These are phyloP conservation scores for Syncephalastrum racemosum DNA, from an alignment of 371 early-diverging fungal genomes.

Conservation along the genomic window DNA sequence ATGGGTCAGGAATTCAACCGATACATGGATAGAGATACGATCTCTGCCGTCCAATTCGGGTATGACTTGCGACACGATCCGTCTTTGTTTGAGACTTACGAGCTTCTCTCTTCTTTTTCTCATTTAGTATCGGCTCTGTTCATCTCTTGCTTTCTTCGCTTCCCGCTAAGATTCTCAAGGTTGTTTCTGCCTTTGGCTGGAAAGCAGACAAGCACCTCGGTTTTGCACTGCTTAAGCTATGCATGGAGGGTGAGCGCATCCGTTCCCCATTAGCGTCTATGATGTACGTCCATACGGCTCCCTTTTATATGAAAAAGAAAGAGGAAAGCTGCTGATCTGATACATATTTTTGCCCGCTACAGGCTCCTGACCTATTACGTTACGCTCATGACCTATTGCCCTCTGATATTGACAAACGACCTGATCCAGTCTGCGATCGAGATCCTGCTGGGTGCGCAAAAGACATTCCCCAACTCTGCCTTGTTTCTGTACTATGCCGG, in stretches of 20 bases:
- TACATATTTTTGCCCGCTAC: not conserved
- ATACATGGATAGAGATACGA: slow-evolving; percentile 42
- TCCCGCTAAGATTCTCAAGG: slow-evolving; percentile 56
- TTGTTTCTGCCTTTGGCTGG: slow-evolving; percentile 61
- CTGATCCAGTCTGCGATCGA: slow-evolving; percentile 44
- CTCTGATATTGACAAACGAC: slow-evolving; percentile 21
- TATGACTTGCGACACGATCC: slow-evolving; percentile 7
- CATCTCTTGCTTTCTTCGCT: slow-evolving; percentile 58
- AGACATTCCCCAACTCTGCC: slow-evolving; percentile 49
- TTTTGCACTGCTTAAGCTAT: slow-evolving; percentile 53
- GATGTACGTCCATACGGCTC: slow-evolving; percentile 30
- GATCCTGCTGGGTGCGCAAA: slow-evolving; percentile 50
- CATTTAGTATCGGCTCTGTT: slow-evolving; percentile 56
- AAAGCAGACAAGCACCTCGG: slow-evolving; percentile 61
- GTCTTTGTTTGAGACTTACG: not conserved
- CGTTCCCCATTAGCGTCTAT: slow-evolving; percentile 60
- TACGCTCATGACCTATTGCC: slow-evolving; percentile 24
- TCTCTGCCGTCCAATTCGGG: slow-evolving; percentile 52
- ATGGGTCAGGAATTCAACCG: slow-evolving; percentile 46
- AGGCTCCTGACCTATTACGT: slow-evolving; percentile 33
- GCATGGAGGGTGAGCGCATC: slow-evolving; percentile 54
- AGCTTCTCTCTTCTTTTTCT: not conserved
- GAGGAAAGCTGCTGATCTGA: not conserved
- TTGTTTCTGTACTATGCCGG: slow-evolving; percentile 63
- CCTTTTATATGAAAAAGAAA: too few relatives aligned